Evolutionary conservation across 192 early-diverging fungal genomes (phyloP).

Genomic region (Lunasporangiospora selenospora): DNA sequence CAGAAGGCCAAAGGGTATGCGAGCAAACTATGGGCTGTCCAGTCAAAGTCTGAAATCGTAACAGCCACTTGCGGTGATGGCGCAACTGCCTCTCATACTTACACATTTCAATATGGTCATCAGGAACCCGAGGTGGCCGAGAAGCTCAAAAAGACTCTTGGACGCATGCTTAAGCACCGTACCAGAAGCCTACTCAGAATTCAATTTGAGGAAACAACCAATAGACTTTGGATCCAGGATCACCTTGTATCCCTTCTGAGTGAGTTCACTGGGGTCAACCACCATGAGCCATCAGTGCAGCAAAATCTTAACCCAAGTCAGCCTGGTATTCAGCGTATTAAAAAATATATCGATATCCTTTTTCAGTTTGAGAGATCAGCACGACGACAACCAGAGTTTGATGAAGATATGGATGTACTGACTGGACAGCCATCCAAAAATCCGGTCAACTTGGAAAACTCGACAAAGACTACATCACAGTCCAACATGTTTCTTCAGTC

Average conservation of each 20-base stretch:
- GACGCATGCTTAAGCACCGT: slow-evolving; percentile 23
- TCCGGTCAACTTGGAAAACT: background rate
- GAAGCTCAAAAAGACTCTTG: slow-evolving; percentile 35
- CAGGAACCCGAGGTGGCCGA: slow-evolving; percentile 26
- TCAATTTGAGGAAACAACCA: slow-evolving; percentile 35
- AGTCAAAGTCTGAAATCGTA: slow-evolving; percentile 34
- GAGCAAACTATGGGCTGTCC: slow-evolving; percentile 41
- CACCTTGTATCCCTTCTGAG: slow-evolving; percentile 22
- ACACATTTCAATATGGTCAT: slow-evolving; percentile 32
- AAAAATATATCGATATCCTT: slow-evolving; percentile 32
- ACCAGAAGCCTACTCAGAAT: slow-evolving; percentile 20
- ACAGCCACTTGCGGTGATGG: slow-evolving; percentile 39
- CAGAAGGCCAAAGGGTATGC: slow-evolving; percentile 47
- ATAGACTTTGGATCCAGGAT: slow-evolving; percentile 36
- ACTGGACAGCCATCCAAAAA: background rate
- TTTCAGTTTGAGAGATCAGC: slow-evolving; percentile 42
- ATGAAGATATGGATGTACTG: background rate
- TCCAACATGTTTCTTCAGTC: slow-evolving; percentile 20
- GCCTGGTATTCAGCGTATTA: background rate
- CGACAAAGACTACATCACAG: background rate
- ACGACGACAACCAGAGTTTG: slow-evolving; percentile 43
- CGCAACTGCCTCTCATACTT: slow-evolving; percentile 24
- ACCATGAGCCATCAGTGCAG: background rate
- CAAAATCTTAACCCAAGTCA: background rate
- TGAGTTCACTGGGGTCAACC: background rate